Evolutionary conservation across 2,329 filamentous ascomycete genomes (phyloP), one percentile per base, ranked within the genome.

Genomic region (Talaromyces funiculosus): DNA sequence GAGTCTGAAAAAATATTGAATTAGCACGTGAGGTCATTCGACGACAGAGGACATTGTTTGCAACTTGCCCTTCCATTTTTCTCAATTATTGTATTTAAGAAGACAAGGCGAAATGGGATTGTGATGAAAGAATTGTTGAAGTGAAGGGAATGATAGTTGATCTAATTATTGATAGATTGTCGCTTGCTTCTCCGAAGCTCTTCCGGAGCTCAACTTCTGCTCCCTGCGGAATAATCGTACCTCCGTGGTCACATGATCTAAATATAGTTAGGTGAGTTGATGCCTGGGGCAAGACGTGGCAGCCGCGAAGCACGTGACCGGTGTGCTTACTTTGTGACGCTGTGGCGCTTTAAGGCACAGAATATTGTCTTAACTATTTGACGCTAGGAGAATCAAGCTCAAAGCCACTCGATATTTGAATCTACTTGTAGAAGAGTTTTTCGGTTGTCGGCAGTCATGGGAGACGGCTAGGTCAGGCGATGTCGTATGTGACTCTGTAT

Each of bases 1-100:
- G 74, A 96, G 88, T 69, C 86, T 89, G 70, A 56, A 62, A 47
- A 58, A 54, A 37, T 37, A 35, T 53, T 6, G 35, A 37, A 43
- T 61, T 42, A 61, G 53, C 53, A 57, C 37, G 45, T 42, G 58
- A 57, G 43, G 43, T 57, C 53, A 61, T 53, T 51, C 33, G 6
- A n/a, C 16, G 14, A 18, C 16, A 31, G 18, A 18, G 45, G 35
- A n/a, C 5, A 22, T 22, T 33, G 5, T 33, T 51, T 22, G 18
- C 12, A 12, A 51, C 60, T 51, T n/a, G 59, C 61, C 61, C 61
- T 24, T 62, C 61, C 61, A 62, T 62, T 29, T 14, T 61, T 22
- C 8, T 37, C 18, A 6, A 51, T 42, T 56, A 26, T 29, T 35
- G 47, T 51, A 51, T 33, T 20, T 5, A 31, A 29, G 9, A 33